Evolutionary conservation across 257 asterid species (phyloP).

Genomic region (Petunia secreta): DNA sequence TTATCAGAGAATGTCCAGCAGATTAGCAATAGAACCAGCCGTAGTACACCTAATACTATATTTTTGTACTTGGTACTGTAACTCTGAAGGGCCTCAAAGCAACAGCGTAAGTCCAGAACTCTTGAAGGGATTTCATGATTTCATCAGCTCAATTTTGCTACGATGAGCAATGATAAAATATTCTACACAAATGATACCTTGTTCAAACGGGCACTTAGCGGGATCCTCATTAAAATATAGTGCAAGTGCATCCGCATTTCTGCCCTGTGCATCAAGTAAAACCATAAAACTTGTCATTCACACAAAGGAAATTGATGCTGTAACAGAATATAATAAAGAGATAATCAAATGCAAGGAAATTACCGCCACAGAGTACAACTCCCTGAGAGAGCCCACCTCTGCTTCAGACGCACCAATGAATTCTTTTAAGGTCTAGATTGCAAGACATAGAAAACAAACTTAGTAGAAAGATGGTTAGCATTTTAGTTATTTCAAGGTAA

Average conservation of each 20-base stretch:
- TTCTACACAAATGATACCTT: slow-evolving; percentile 53
- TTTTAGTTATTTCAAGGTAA: slow-evolving; percentile 4
- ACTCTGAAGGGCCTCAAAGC: slow-evolving; percentile 22
- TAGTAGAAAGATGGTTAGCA: background rate
- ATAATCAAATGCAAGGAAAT: slow-evolving; percentile 29
- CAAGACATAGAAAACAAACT: slow-evolving; percentile 22
- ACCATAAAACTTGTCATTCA: slow-evolving; percentile 27
- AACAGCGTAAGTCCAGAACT: slow-evolving; percentile 3
- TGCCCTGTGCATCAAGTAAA: slow-evolving; percentile 60
- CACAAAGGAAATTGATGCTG: slow-evolving; percentile 17
- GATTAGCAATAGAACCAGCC: slow-evolving; percentile 2
- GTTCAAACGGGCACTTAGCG: slow-evolving; percentile 81
- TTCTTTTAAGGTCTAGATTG: slow-evolving; percentile 75
- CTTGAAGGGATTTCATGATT: background rate
- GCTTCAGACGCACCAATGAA: slow-evolving; percentile 80
- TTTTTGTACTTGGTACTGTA: slow-evolving; percentile 4
- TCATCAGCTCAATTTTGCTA: slow-evolving; percentile 21
- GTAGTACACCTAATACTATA: slow-evolving; percentile 1
- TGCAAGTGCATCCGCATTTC: slow-evolving; percentile 85
- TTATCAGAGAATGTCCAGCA: background rate
- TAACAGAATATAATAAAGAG: slow-evolving; percentile 18
- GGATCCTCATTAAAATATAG: slow-evolving; percentile 94
- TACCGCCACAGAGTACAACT: slow-evolving; percentile 84
- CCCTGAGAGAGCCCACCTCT: slow-evolving; percentile 73
- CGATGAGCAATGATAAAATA: background rate